Evolutionary conservation across 108 stramenopile species (phyloP).

Genomic region (Pseudonitzschia delicatissima): DNA sequence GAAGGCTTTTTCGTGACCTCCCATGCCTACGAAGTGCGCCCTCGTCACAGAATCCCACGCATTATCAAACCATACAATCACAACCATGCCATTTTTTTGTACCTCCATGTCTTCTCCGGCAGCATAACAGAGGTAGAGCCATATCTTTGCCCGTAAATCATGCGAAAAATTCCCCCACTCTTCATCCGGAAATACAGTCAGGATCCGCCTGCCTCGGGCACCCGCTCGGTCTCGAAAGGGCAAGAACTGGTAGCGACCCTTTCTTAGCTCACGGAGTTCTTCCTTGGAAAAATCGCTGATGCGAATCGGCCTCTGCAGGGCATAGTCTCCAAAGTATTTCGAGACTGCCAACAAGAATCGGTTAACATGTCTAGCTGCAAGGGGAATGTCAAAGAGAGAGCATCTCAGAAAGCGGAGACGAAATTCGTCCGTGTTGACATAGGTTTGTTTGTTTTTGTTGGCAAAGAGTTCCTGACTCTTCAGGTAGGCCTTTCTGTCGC

Average conservation of each 20-base stretch:
- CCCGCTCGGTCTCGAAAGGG: conserved; percentile 24
- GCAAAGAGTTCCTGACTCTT: conserved; percentile 3
- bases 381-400: conserved; percentile 5
- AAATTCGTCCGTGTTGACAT: conserved; percentile 18
- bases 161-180: not conserved
- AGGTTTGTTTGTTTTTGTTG: not conserved
- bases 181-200: conserved; percentile 1
- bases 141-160: not conserved
- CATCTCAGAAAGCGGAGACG: conserved; percentile 25
- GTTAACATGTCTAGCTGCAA: conserved; percentile 14
- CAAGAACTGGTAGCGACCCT: conserved; percentile 13
- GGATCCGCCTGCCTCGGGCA: conserved; percentile 10
- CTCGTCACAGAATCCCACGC: not conserved
- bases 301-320: conserved; percentile 8
- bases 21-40: too few species aligned
- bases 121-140: conserved; percentile 6
- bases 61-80: not conserved
- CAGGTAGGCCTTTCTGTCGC: not conserved
- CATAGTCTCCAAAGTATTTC: conserved; percentile 16
- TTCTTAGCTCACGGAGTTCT: conserved; percentile 1
- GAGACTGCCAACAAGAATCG: conserved; percentile 3
- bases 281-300: conserved; percentile 14
- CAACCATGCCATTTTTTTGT: conserved; percentile 11
- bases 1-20: too few species aligned
- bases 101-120: conserved; percentile 15